Evolutionary conservation across 768 basidiomycete species (phyloP).

Genomic region (Suillus sp.): DNA sequence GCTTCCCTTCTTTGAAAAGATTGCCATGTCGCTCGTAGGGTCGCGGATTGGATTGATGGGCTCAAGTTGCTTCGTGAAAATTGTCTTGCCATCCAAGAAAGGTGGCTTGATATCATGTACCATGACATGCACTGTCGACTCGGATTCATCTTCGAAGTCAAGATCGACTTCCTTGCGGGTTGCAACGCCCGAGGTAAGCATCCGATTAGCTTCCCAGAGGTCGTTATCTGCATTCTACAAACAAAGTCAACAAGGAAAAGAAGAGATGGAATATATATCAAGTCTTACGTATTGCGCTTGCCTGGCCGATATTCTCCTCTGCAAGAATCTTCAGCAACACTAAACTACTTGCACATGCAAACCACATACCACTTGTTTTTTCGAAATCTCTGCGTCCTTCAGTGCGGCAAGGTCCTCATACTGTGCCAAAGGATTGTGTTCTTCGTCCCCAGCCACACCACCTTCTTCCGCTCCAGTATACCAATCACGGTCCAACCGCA

Average conservation of each 20-base stretch:
- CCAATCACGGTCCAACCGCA: slow-evolving; percentile 92
- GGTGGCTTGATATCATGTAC: slow-evolving; percentile 97
- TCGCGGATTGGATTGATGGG: slow-evolving; percentile 97
- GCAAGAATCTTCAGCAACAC: slow-evolving; percentile 21
- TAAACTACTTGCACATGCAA: slow-evolving; percentile 2
- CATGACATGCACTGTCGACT: slow-evolving; percentile 96
- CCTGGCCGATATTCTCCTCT: slow-evolving; percentile 89
- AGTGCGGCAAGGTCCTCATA: slow-evolving; percentile 81
- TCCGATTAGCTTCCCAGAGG: slow-evolving; percentile 97
- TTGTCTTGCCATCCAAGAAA: slow-evolving; percentile 94
- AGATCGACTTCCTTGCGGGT: slow-evolving; percentile 85
- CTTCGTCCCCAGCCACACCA: slow-evolving; percentile 83
- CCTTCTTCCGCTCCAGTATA: slow-evolving; percentile 92
- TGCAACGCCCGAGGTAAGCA: slow-evolving; percentile 94
- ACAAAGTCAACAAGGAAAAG: slow-evolving; percentile 21
- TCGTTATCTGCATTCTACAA: slow-evolving; percentile 95
- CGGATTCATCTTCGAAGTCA: slow-evolving; percentile 95
- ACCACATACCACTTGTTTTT: slow-evolving; percentile 66
- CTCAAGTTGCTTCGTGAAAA: slow-evolving; percentile 95
- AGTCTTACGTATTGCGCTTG: slow-evolving; percentile 91
- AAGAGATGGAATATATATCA: background rate
- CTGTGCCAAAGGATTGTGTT: slow-evolving; percentile 89
- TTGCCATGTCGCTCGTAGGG: slow-evolving; percentile 89
- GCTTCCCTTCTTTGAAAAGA: slow-evolving; percentile 97
- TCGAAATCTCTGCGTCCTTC: slow-evolving; percentile 75